These are phyloP conservation scores for Metschnikowia orientalis DNA, from an alignment of 805 yeast genomes.

Conservation along the genomic window DNA sequence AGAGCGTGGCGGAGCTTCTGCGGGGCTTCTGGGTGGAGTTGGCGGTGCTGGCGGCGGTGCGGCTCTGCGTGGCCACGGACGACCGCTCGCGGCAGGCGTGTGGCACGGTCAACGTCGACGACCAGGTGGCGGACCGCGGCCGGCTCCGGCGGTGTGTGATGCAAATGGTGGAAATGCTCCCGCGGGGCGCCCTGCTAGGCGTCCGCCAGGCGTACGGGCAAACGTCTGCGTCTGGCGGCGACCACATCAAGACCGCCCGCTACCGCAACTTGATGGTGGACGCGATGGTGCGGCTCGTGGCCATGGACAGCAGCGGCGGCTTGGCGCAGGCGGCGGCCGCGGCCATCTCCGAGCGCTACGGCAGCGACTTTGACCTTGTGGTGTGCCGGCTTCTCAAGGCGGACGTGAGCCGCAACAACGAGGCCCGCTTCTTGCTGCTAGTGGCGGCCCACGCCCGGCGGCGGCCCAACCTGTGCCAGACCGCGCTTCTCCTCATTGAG, in stretches of 20 bases:
- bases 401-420: slow-evolving; percentile 32
- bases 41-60: slow-evolving; percentile 51
- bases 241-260: slow-evolving; percentile 23
- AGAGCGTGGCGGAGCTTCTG: slow-evolving; percentile 16
- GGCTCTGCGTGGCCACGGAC: slow-evolving; percentile 50
- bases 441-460: slow-evolving; percentile 35
- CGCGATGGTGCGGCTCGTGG: slow-evolving; percentile 44
- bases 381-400: slow-evolving; percentile 38
- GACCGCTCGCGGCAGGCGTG: slow-evolving; percentile 54
- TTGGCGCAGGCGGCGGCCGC: slow-evolving; percentile 31
- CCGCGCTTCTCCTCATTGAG: slow-evolving; percentile 52
- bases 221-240: slow-evolving; percentile 29
- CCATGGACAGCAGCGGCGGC: slow-evolving; percentile 30
- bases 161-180: slow-evolving; percentile 42
- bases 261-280: slow-evolving; percentile 54
- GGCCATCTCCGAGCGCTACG: slow-evolving; percentile 23
- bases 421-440: slow-evolving; percentile 43
- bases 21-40: slow-evolving; percentile 54
- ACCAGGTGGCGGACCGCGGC: slow-evolving; percentile 35
- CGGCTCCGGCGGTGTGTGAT: slow-evolving; percentile 25
- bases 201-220: slow-evolving; percentile 32
- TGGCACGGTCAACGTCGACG: slow-evolving; percentile 44
- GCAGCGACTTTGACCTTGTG: slow-evolving; percentile 23
- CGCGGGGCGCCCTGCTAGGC: slow-evolving; percentile 47
- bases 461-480: slow-evolving; percentile 36